Evolutionary conservation across 192 early-diverging fungal species (phyloP).

Genomic region (Linnemannia zychae): DNA sequence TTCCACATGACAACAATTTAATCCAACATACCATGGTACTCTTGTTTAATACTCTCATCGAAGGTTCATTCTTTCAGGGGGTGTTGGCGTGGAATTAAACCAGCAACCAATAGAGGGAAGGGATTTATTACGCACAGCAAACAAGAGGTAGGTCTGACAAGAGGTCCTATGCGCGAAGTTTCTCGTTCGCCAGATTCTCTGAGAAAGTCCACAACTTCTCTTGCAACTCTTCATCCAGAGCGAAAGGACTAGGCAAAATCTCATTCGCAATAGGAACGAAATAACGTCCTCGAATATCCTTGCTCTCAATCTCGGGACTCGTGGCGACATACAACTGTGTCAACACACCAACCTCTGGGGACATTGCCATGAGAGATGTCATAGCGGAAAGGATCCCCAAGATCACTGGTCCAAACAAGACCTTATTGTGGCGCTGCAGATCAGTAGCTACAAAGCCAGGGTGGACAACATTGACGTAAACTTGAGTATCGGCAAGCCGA

Average conservation of each 20-base stretch:
- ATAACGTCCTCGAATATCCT: conserved; percentile 43
- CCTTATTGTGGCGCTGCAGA: neutral
- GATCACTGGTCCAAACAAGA: neutral
- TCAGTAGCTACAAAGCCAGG: neutral
- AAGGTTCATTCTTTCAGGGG: conserved; percentile 14
- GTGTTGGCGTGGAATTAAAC: conserved; percentile 3
- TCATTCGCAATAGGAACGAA: conserved; percentile 39
- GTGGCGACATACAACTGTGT: conserved; percentile 66
- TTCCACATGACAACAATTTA: too few species aligned
- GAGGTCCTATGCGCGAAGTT: conserved; percentile 14
- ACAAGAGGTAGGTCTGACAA: too few species aligned
- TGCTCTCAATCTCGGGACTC: conserved; percentile 62
- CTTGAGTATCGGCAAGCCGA: conserved; percentile 16
- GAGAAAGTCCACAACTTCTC: conserved; percentile 21
- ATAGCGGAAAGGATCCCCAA: neutral
- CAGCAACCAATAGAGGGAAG: conserved; percentile 9
- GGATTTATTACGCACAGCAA: conserved; percentile 3
- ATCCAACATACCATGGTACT: conserved; percentile 13
- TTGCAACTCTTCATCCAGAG: conserved; percentile 15
- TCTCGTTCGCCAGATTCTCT: conserved; percentile 17
- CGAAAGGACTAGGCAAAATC: neutral
- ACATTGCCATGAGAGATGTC: conserved; percentile 4
- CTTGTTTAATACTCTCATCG: conserved; percentile 4
- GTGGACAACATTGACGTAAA: neutral
- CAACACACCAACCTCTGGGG: conserved; percentile 51